Base-by-base conservation (phyloP, 1,139 yeast genomes). In the Blastobotrys capitulatus region DNA sequence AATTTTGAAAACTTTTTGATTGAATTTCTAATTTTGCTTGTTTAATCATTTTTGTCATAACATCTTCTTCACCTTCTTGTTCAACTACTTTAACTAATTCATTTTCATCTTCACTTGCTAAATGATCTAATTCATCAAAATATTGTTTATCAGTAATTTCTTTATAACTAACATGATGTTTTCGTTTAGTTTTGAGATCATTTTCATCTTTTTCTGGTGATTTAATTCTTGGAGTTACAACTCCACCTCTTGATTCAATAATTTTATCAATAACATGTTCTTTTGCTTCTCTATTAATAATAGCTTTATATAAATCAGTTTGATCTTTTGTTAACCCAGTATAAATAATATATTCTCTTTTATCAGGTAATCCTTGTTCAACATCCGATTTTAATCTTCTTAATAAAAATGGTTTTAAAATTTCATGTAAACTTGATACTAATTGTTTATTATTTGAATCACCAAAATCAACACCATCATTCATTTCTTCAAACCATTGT, bases 401-500 rank as follows among this genome's bases (percentile, higher is more conserved):
- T 44, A 92, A 71, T 39, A 92, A 68, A 59, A 92, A 92, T 0
- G 98, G 98, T 60, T 88, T 82, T 55, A 92, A 71, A 49, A 92
- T 89, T 0, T 94, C 83, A 63, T 92, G 98, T 53, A 92, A 71
- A 60, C 86, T 88, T 22, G 80, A 73, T 27, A 90, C 80, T 52
- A 90, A 70, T 39, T 73, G 76, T 67, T 70, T 78, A 66, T 75
- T 86, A 34, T 83, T 52, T 12, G 32, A 6, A 26, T 18, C 42
- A 20, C 42, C 38, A 20, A 31, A 19, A 15, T 18, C 34, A 6
- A 60, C 59, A 48, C 66, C 54, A 15, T 67, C 68, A 2, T 77
- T 75, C 78, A 57, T 79, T 59, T 86, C 86, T 64, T 90, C 94
- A 67, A 92, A 92, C 96, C 97, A 92, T 61, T 83, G 86, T 63